phyloP scores from a whole-genome alignment of 345 rosid species.

The Aquilaria yunnanensis region DNA sequence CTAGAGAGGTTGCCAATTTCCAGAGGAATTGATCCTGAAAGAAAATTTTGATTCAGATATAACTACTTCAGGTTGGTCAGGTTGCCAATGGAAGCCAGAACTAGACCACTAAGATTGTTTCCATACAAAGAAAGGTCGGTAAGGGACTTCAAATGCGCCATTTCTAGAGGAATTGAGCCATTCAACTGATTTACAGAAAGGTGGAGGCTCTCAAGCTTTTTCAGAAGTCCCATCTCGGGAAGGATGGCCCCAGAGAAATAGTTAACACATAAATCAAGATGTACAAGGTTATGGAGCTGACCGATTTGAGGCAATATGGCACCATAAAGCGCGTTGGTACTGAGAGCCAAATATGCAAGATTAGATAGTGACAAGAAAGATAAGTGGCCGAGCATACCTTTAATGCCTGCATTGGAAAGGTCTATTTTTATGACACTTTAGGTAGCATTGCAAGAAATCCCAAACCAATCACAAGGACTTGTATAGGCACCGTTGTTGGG shows the following conservation, averaged over 20 bases:
- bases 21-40: conserved; percentile 10
- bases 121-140: background rate
- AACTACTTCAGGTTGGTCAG: no score
- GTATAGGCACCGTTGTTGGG: no score
- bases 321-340: no score
- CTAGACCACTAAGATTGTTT: conserved; percentile 5
- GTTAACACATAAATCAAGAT: conserved; percentile 20
- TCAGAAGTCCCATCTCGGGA: conserved; percentile 7
- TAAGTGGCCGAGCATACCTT: no score
- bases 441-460: no score
- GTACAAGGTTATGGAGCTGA: background rate
- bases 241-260: conserved; percentile 19
- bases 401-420: no score
- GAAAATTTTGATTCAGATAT: conserved; percentile 7
- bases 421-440: no score
- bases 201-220: conserved; percentile 3
- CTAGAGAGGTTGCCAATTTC: conserved; percentile 15
- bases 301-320: no score
- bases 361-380: conserved; percentile 12
- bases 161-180: conserved; percentile 5
- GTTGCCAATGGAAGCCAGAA: conserved; percentile 10
- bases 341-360: background rate
- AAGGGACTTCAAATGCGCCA: background rate
- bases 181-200: conserved; percentile 14
- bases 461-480: no score